Evolutionary conservation across 164 flowering plant genomes (phyloP), one percentile per base, ranked within the genome.

Genomic region (Houttuynia cordata): DNA sequence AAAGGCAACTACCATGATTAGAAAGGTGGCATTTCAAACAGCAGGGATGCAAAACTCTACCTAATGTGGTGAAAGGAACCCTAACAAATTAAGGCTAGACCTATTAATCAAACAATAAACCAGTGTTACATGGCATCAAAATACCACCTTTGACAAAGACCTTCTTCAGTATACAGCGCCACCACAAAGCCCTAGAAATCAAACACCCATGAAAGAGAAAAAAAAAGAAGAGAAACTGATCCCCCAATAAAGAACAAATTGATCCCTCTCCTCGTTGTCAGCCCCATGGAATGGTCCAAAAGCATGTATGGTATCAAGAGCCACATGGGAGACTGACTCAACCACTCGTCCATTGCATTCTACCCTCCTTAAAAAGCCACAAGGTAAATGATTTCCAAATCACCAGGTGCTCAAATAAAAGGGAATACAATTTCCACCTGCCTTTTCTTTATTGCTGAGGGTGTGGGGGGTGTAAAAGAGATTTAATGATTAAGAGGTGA

Each of bases 311-410:
- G 60, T 10, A 41, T 49, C 20, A 24, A 55, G 30, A 10, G 66
- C 66, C 66, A 56, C 55, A 47, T 56, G 66, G 60, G 50, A 25
- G 60, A 23, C 47, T 63, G 66, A 63, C 55, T 45, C 14, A 15
- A 51, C 40, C 60, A 63, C 54, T 42, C 25, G 60, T 63, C 60
- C 25, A 47, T 23, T 54, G 34, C 37, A 23, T 54, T 23, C 2
- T 10, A 24, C 34, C 37, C 23, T 24, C 37, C 21, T 24, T 4
- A 24, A 23, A 54, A 45, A n/a, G 12, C 7, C 58, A 24, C 17
- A 25, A 24, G 39, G 18, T 4, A 56, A 56, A 24, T 15, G 24
- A 56, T 22, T 24, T 24, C 58, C 23, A 22, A 52, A 1, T 21
- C 30, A 15, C 34, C 9, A 45, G 15, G 7, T 37, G 12, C 47